A percentile compares a stretch with the other conserved stretches of the same genome.
phyloP scores from a whole-genome alignment of 2,329 filamentous ascomycete genomes.

The Sporothrix mexicana region DNA sequence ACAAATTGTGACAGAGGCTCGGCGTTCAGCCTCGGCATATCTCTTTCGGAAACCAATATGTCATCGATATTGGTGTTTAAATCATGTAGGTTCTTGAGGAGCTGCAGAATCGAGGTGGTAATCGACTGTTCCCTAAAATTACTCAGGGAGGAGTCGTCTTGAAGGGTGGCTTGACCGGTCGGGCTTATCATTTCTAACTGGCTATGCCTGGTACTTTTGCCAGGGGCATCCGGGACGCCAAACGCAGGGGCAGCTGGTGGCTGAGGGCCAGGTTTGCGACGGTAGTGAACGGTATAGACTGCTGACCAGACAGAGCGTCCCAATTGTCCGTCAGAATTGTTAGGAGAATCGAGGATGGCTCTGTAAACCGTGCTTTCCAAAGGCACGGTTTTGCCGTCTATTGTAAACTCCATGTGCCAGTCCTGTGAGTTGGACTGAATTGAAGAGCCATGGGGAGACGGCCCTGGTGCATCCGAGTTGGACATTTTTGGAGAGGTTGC shows the following conservation, averaged over 20 bases:
- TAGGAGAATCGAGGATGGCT: constrained; percentile 74
- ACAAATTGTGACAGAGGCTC: constrained; percentile 94
- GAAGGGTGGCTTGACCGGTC: not conserved
- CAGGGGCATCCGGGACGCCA: constrained; percentile 55
- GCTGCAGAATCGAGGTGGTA: constrained; percentile 82
- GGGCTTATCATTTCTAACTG: not conserved
- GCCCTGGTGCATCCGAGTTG: constrained; percentile 63
- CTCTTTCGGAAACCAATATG: constrained; percentile 79
- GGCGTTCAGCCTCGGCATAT: constrained; percentile 70
- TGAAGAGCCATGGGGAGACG: constrained; percentile 83
- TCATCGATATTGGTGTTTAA: constrained; percentile 94
- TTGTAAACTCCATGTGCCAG: constrained; percentile 96
- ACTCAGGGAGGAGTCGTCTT: constrained; percentile 66
- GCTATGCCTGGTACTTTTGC: constrained; percentile 45
- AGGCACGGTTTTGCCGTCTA: constrained; percentile 80
- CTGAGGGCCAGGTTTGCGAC: constrained; percentile 80
- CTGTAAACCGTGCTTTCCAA: constrained; percentile 97
- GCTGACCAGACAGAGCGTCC: constrained; percentile 86
- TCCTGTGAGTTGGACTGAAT: constrained; percentile 82
- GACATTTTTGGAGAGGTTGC: constrained; percentile 54
- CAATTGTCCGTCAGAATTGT: constrained; percentile 64
- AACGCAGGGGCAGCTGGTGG: constrained; percentile 73
- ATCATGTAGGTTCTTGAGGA: constrained; percentile 89
- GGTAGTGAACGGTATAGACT: constrained; percentile 90
- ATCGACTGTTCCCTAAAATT: constrained; percentile 79